Percentiles rank a stretch among this genome's conserved stretches.
These are phyloP conservation scores for Colletotrichum ledebouriae DNA, from an alignment of 2,329 filamentous ascomycete species.

Conservation along the genomic window DNA sequence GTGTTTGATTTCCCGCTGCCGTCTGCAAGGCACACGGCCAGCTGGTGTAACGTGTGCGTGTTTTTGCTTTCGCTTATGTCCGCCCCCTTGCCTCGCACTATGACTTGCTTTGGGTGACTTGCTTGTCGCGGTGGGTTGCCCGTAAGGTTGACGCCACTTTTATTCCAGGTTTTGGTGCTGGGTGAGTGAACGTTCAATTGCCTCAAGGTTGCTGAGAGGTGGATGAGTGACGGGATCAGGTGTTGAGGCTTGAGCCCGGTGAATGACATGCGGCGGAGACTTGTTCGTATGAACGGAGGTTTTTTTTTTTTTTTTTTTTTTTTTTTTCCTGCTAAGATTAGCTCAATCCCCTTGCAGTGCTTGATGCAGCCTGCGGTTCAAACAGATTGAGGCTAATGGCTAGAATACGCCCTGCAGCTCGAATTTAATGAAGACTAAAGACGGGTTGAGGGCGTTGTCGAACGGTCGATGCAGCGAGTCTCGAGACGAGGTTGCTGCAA, in stretches of 20 bases:
- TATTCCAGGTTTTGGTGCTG: conserved; percentile 27
- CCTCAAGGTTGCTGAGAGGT: conserved; percentile 15
- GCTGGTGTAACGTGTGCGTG: conserved; percentile 4
- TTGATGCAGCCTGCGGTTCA: conserved; percentile 32
- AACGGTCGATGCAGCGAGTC: conserved; percentile 7
- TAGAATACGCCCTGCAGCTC: conserved; percentile 25
- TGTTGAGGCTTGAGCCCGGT: conserved; percentile 13
- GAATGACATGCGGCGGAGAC: conserved; percentile 2
- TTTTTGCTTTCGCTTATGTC: conserved; percentile 16
- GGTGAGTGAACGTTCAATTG: not conserved
- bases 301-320: too few species aligned
- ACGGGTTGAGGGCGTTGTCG: not conserved
- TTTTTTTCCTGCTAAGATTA: too few species aligned
- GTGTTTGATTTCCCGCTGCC: conserved; percentile 9
- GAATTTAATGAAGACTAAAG: conserved; percentile 40
- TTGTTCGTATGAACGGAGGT: not conserved
- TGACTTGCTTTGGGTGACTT: conserved; percentile 21
- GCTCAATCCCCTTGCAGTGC: conserved; percentile 25
- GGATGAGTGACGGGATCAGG: not conserved
- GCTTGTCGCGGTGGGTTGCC: conserved; percentile 26
- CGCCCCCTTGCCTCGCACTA: conserved; percentile 37
- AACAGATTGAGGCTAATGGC: conserved; percentile 26
- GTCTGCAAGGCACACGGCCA: not conserved
- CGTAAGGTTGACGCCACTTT: conserved; percentile 29
- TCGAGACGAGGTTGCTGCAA: conserved; percentile 8